These are phyloP conservation scores for Scolecobasidium constrictum DNA, from an alignment of 2,329 filamentous ascomycete species.

Conservation along the genomic window DNA sequence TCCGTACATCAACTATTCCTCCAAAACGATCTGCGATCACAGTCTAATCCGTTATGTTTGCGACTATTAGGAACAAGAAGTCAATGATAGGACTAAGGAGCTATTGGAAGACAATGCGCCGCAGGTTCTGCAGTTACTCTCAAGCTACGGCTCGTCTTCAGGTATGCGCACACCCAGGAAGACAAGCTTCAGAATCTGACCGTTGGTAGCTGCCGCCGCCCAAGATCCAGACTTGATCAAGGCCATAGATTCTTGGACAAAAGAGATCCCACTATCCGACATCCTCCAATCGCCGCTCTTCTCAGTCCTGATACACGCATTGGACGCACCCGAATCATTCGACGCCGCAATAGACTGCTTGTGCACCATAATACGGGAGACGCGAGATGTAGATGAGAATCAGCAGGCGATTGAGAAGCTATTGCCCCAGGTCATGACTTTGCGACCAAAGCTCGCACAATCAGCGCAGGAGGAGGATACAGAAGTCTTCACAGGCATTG, in stretches of 20 bases:
- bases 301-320: constrained; percentile 65
- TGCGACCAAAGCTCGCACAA: constrained; percentile 66
- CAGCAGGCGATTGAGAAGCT: constrained; percentile 70
- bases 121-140: constrained; percentile 76
- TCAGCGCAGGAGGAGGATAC: constrained; percentile 70
- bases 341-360: constrained; percentile 86
- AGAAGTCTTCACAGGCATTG: constrained; percentile 79
- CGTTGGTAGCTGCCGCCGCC: constrained; percentile 54
- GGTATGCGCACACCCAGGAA: constrained; percentile 44
- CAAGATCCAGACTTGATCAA: constrained; percentile 86
- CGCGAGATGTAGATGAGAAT: constrained; percentile 85
- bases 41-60: constrained; percentile 29
- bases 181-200: neutral
- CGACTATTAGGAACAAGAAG: constrained; percentile 76
- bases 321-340: constrained; percentile 67
- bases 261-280: constrained; percentile 75
- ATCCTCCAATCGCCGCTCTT: constrained; percentile 81
- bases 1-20: neutral
- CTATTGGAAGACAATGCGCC: constrained; percentile 82
- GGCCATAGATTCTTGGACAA: constrained; percentile 92
- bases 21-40: constrained; percentile 1
- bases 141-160: constrained; percentile 86
- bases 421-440: constrained; percentile 66
- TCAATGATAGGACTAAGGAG: constrained; percentile 74
- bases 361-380: constrained; percentile 85